Percentiles rank a stretch among this genome's conserved stretches.
phyloP scores from a whole-genome alignment of 495 filamentous ascomycete genomes.

The Geopyxis carbonaria region DNA sequence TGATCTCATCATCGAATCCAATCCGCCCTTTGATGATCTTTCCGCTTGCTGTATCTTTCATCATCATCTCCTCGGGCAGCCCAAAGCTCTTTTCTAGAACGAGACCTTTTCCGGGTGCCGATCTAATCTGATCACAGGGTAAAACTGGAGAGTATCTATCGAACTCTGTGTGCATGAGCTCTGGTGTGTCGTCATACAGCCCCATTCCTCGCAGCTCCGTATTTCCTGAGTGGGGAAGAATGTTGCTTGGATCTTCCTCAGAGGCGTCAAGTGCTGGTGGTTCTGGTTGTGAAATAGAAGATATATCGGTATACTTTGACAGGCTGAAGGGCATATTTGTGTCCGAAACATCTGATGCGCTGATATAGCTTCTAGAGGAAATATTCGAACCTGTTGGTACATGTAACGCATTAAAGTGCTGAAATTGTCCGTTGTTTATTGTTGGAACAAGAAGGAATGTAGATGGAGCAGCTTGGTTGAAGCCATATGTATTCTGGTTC shows the following conservation, averaged over 20 bases:
- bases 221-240: slow-evolving; percentile 19
- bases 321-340: no score
- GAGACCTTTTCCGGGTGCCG: slow-evolving; percentile 15
- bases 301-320: no score
- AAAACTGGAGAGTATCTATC: slow-evolving; percentile 15
- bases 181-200: slow-evolving; percentile 20
- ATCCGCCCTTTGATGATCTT: slow-evolving; percentile 18
- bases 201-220: slow-evolving; percentile 23
- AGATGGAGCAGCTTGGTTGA: slow-evolving; percentile 9
- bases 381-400: neutral
- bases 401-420: slow-evolving; percentile 10
- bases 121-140: slow-evolving; percentile 8
- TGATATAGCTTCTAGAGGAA: neutral
- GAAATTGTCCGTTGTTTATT: slow-evolving; percentile 6
- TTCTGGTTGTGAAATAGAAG: no score
- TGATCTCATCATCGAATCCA: slow-evolving; percentile 17
- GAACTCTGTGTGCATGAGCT: no score
- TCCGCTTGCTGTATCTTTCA: slow-evolving; percentile 16
- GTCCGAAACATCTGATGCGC: no score
- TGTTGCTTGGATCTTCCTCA: slow-evolving; percentile 13
- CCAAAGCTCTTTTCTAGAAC: slow-evolving; percentile 23
- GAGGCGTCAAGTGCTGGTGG: slow-evolving; percentile 9
- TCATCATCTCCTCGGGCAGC: slow-evolving; percentile 24
- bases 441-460: slow-evolving; percentile 13
- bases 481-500: slow-evolving; percentile 1